These are phyloP conservation scores for Crepidotus sp. DNA, from an alignment of 1,284 basidiomycete species.

Conservation along the genomic window DNA sequence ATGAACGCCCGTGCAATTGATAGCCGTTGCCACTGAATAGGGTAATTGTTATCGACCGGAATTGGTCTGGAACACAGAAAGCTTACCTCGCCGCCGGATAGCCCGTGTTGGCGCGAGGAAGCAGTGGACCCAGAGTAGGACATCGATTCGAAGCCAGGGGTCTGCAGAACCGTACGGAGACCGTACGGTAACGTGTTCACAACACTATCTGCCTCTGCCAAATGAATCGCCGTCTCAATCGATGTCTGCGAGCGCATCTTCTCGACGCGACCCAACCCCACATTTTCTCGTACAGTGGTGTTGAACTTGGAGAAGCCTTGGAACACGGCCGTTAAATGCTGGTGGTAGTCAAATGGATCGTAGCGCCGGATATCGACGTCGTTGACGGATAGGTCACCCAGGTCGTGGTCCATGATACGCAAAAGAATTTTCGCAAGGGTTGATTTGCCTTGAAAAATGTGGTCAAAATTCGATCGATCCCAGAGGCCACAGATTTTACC, in stretches of 20 bases:
- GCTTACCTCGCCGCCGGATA: slow-evolving; percentile 71
- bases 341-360: slow-evolving; percentile 60
- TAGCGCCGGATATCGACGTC: slow-evolving; percentile 49
- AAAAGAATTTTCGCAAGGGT: slow-evolving; percentile 73
- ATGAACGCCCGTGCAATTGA: slow-evolving; percentile 79
- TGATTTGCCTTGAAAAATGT: slow-evolving; percentile 59
- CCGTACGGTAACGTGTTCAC: slow-evolving; percentile 57
- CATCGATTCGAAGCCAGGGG: slow-evolving; percentile 45
- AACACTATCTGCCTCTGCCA: slow-evolving; percentile 58
- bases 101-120: slow-evolving; percentile 42
- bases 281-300: slow-evolving; percentile 65
- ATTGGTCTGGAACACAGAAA: slow-evolving; percentile 7
- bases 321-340: slow-evolving; percentile 67
- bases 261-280: slow-evolving; percentile 65
- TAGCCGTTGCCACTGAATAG: slow-evolving; percentile 70
- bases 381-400: slow-evolving; percentile 28
- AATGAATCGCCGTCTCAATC: slow-evolving; percentile 50
- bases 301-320: slow-evolving; percentile 76
- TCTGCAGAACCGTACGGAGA: slow-evolving; percentile 57
- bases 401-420: slow-evolving; percentile 65
- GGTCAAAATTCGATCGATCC: slow-evolving; percentile 13
- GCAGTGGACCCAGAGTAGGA: slow-evolving; percentile 34
- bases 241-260: slow-evolving; percentile 43
- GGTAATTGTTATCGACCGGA: slow-evolving; percentile 7
- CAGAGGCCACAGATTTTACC: slow-evolving; percentile 31